These are phyloP conservation scores for Cutaneotrichosporon spelunceum DNA, from an alignment of 1,284 basidiomycete genomes.

Conservation along the genomic window DNA sequence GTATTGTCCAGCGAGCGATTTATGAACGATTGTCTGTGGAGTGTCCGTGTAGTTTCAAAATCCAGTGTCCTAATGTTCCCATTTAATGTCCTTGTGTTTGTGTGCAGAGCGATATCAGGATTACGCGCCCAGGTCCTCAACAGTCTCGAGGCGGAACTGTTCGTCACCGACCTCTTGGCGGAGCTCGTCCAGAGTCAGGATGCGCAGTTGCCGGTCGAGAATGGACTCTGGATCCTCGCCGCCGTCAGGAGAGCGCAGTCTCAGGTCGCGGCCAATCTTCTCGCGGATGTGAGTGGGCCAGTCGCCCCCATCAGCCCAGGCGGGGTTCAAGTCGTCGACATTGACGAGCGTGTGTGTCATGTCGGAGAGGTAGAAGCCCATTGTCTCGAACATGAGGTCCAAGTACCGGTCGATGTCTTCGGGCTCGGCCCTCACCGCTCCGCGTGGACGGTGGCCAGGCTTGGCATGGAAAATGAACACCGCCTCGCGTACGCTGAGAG, in stretches of 20 bases:
- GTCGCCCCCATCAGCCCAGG: neutral
- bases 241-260: neutral
- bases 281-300: neutral
- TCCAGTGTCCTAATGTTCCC: neutral
- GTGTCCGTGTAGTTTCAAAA: neutral
- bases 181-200: neutral
- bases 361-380: neutral
- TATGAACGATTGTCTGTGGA: neutral
- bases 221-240: neutral
- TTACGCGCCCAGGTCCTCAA: neutral
- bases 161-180: neutral
- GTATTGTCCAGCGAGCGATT: too few species aligned
- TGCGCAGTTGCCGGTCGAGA: neutral
- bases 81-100: neutral
- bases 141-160: neutral
- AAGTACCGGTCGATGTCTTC: neutral
- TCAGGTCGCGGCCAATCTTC: neutral
- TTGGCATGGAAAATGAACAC: neutral
- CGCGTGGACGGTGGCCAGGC: neutral
- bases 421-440: neutral
- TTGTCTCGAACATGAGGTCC: constrained; percentile 4
- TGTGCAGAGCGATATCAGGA: neutral
- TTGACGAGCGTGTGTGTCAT: constrained; percentile 4
- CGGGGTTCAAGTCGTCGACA: neutral
- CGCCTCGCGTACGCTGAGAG: neutral